Evolutionary conservation across 139 green algal species (phyloP), one percentile per base, ranked within the genome.

Genomic region (Pseudopediastrum boryanum): DNA sequence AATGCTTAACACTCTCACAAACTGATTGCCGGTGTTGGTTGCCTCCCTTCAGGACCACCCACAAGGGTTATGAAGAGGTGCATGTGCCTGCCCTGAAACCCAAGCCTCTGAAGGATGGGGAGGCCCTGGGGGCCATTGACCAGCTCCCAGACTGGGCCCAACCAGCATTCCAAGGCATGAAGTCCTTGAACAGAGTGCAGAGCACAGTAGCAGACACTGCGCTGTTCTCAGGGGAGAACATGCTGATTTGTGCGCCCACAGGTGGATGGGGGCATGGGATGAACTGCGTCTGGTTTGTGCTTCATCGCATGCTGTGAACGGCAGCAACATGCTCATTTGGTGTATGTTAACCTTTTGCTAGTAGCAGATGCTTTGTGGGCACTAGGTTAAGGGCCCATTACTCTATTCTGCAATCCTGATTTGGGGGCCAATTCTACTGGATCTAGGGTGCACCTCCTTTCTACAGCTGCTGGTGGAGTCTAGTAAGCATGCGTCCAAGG

Each of bases 31-130:
- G 67, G 21, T 25, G 48, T 72, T 78, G n/a, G 35, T 50, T 69
- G 27, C 36, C 38, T 9, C 67, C 0, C 29, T 78, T 33, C 71
- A 80, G 79, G 73, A 82, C 80, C 19, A 78, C 67, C 59, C 85
- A 87, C 82, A 97, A 98, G 85, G 96, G 95, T 0, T 99, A 98
- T 54, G 96, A 99, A 82, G 96, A 99, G 90, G 94, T 99, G 39
- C 92, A 98, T 80, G 92, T 99, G 71, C 96, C 96, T 1, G 93
- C 96, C 2, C 72, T 97, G 5, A 98, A 98, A 85, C 89, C 93
- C 44, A 97, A 97, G 87, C 90, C 96, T 0, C 97, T 97, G 73
- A 89, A 43, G 25, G 81, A 95, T 0, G 61, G 80, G n/a, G 93
- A 98, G 87, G 82, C 83, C 75, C 89, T 97, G 61, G 56, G 83